Evolutionary conservation across 306 rosid genomes (phyloP).

Genomic region (Geum urbanum): DNA sequence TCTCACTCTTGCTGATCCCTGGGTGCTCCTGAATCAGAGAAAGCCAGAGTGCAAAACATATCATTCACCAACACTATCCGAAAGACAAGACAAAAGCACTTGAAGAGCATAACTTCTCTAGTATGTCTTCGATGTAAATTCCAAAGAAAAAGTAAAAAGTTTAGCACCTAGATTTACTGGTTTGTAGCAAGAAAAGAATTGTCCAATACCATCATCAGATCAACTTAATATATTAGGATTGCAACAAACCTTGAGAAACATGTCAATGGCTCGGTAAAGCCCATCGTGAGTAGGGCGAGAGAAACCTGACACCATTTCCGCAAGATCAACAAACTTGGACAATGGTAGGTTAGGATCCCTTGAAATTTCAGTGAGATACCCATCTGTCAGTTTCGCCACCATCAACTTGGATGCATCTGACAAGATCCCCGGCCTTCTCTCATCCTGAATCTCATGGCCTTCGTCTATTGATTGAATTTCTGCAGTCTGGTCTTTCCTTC

Average conservation of each 20-base stretch:
- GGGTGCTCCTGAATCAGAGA: conserved; percentile 68
- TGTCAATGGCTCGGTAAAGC: conserved; percentile 85
- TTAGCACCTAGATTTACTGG: neutral
- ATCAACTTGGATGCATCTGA: conserved; percentile 90
- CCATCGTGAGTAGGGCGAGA: conserved; percentile 84
- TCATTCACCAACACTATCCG: conserved; percentile 10
- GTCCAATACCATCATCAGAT: neutral
- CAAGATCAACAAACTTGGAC: conserved; percentile 64
- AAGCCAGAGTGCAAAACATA: conserved; percentile 4
- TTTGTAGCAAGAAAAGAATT: conserved; percentile 9
- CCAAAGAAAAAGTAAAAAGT: neutral
- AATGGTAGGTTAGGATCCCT: conserved; percentile 72
- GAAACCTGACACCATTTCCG: conserved; percentile 61
- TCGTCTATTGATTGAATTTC: conserved; percentile 56
- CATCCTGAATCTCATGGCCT: conserved; percentile 42
- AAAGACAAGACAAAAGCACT: neutral
- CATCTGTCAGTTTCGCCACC: conserved; percentile 85
- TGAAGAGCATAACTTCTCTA: neutral
- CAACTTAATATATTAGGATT: neutral
- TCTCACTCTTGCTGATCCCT: conserved; percentile 75
- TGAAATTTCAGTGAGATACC: conserved; percentile 80
- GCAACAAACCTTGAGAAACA: conserved; percentile 72
- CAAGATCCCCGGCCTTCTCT: conserved; percentile 60
- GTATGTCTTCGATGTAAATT: neutral
- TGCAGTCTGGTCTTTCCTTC: conserved; percentile 48